phyloP scores from a whole-genome alignment of 2,329 filamentous ascomycete genomes.

The Saccharata proteae region DNA sequence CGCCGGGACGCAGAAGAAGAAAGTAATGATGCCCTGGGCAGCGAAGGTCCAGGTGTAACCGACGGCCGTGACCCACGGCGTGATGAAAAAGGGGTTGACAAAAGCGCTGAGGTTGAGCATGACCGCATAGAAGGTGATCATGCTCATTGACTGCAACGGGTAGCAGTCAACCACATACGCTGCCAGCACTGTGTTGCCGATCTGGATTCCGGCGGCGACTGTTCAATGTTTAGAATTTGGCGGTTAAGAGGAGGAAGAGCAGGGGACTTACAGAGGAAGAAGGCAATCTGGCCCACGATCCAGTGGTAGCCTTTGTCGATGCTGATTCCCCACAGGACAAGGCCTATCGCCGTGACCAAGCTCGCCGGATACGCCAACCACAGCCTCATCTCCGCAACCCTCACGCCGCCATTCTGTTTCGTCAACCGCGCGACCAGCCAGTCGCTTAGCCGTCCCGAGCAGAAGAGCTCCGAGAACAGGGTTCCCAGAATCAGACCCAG shows the following conservation, averaged over 20 bases:
- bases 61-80: constrained; percentile 14
- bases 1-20: constrained; percentile 14
- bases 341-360: constrained; percentile 34
- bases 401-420: constrained; percentile 30
- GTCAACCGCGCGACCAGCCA: constrained; percentile 35
- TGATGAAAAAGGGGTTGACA: constrained; percentile 17
- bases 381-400: constrained; percentile 42
- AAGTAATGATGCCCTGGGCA: constrained; percentile 18
- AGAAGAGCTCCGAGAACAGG: constrained; percentile 38
- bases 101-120: constrained; percentile 28
- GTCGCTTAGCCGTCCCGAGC: constrained; percentile 43
- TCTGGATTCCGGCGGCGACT: constrained; percentile 45
- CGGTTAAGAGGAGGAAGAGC: constrained; percentile 1
- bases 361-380: constrained; percentile 45
- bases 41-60: constrained; percentile 20
- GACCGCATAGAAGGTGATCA: constrained; percentile 14
- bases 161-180: constrained; percentile 46
- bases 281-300: constrained; percentile 44
- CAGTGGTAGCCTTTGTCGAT: constrained; percentile 43
- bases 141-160: constrained; percentile 38
- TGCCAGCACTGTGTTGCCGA: constrained; percentile 42
- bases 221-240: constrained; percentile 1
- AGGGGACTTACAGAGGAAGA: constrained; percentile 39
- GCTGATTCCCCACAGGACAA: constrained; percentile 44
- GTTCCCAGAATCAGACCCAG: constrained; percentile 43